A percentile compares a stretch with the other conserved stretches of the same genome.
These are phyloP conservation scores for Leccinum fibrillosum DNA, from an alignment of 768 basidiomycete species.

Conservation along the genomic window DNA sequence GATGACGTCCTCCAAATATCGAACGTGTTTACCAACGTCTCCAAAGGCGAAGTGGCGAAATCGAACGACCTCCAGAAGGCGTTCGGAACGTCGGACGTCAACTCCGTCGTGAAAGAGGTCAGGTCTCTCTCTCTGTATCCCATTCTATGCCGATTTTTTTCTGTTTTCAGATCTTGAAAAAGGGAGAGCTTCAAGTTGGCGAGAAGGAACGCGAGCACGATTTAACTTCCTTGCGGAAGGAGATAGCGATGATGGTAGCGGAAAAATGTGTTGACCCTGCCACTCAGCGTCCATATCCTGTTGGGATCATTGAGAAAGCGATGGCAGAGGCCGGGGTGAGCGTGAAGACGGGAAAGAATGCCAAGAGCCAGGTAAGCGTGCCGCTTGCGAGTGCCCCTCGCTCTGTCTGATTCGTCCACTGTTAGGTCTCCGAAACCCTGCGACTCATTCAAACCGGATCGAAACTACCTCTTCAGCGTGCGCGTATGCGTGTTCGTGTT, in stretches of 20 bases:
- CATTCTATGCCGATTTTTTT: neutral
- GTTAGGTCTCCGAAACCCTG: constrained; percentile 87
- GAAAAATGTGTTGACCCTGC: constrained; percentile 95
- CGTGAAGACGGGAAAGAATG: constrained; percentile 82
- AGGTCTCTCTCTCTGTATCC: constrained; percentile 3
- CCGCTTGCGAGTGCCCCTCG: neutral
- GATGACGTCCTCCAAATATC: constrained; percentile 96
- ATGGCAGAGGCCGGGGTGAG: constrained; percentile 95
- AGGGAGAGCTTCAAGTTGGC: constrained; percentile 95
- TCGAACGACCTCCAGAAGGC: constrained; percentile 88
- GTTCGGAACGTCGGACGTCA: constrained; percentile 72
- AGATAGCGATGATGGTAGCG: constrained; percentile 92
- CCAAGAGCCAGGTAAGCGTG: constrained; percentile 81
- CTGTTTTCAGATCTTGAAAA: constrained; percentile 75
- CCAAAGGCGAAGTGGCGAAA: constrained; percentile 93
- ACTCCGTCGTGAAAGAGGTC: constrained; percentile 81
- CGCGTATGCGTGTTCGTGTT: constrained; percentile 88
- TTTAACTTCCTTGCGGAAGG: constrained; percentile 72
- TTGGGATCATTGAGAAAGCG: constrained; percentile 96
- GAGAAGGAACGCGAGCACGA: constrained; percentile 97
- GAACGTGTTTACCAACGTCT: constrained; percentile 94
- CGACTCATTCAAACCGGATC: constrained; percentile 77
- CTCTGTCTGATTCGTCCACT: neutral
- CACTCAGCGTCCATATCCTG: constrained; percentile 86
- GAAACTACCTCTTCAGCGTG: constrained; percentile 88